Percentiles rank a stretch among this genome's conserved stretches.
phyloP scores from a whole-genome alignment of 208 protist genomes.

The Wallacemonas sp. region DNA sequence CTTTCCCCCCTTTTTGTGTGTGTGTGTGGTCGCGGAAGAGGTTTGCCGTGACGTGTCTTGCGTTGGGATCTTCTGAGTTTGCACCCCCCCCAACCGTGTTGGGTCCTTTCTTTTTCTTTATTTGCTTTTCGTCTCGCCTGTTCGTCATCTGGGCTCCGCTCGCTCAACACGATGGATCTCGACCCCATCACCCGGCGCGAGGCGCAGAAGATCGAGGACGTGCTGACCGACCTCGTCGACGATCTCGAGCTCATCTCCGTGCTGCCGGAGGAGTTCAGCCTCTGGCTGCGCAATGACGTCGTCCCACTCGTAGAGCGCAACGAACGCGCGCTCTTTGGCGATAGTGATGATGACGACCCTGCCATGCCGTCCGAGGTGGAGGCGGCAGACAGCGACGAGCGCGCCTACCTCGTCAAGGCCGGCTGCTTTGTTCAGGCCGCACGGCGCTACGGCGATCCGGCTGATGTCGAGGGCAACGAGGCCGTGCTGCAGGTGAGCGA shows the following conservation, averaged over 20 bases:
- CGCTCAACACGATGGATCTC: conserved; percentile 77
- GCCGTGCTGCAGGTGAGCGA: conserved; percentile 67
- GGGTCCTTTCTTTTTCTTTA: conserved; percentile 19
- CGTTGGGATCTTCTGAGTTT: too few relatives aligned
- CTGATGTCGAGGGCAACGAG: conserved; percentile 62
- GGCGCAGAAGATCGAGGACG: conserved; percentile 73
- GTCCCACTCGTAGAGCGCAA: conserved; percentile 33
- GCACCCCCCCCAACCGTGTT: too few relatives aligned
- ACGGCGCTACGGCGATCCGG: conserved; percentile 61
- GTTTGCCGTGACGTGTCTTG: too few relatives aligned
- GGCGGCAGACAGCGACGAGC: conserved; percentile 34
- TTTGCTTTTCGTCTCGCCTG: conserved; percentile 16
- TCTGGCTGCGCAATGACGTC: conserved; percentile 66
- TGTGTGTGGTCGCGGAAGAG: too few relatives aligned
- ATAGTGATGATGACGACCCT: conserved; percentile 13
- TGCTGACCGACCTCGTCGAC: conserved; percentile 64
- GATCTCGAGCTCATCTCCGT: conserved; percentile 70
- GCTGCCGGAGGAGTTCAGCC: conserved; percentile 62
- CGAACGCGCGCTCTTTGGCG: conserved; percentile 19
- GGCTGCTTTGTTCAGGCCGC: conserved; percentile 46
- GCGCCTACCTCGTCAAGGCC: conserved; percentile 36
- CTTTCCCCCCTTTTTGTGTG: too few relatives aligned
- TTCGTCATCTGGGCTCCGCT: conserved; percentile 8
- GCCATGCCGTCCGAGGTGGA: conserved; percentile 4
- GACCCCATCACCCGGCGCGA: conserved; percentile 80